phyloP scores from a whole-genome alignment of 768 basidiomycete species.

The Tephrocybe sp. region DNA sequence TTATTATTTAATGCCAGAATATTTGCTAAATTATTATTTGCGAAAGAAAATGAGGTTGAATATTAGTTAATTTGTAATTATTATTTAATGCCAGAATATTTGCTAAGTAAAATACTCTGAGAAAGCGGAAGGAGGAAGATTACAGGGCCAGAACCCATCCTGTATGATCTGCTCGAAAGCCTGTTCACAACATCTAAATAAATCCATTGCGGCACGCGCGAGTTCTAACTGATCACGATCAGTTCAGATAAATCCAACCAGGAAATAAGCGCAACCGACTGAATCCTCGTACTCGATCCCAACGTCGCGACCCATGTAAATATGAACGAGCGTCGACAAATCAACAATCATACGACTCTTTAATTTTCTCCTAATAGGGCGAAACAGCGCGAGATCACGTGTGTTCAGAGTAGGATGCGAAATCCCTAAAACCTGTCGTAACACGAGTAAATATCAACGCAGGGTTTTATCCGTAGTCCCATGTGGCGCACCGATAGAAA shows the following conservation, averaged over 20 bases:
- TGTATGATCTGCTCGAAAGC: slow-evolving; percentile 45
- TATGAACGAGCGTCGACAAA: slow-evolving; percentile 40
- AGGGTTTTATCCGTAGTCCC: no score
- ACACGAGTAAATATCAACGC: no score
- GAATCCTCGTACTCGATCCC: slow-evolving; percentile 45
- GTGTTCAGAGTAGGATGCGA: slow-evolving; percentile 52
- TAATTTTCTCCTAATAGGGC: slow-evolving; percentile 46
- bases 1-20: no score
- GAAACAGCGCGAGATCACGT: slow-evolving; percentile 54
- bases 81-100: no score
- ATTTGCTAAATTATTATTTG: no score
- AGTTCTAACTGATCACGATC: slow-evolving; percentile 39
- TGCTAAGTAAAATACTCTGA: slow-evolving; percentile 32
- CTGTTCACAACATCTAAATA: slow-evolving; percentile 52
- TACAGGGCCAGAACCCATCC: slow-evolving; percentile 52
- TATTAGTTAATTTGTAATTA: not conserved
- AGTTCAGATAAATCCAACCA: slow-evolving; percentile 4
- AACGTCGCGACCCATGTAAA: slow-evolving; percentile 46
- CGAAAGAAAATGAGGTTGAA: no score
- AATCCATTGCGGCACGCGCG: slow-evolving; percentile 49
- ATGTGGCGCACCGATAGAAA: slow-evolving; percentile 46
- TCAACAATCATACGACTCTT: slow-evolving; percentile 35
- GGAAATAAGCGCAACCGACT: slow-evolving; percentile 30
- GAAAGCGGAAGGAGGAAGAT: slow-evolving; percentile 37
- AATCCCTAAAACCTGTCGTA: slow-evolving; percentile 48